Evolutionary conservation across 306 rosid species (phyloP).

Genomic region (Vigna nakashimae): DNA sequence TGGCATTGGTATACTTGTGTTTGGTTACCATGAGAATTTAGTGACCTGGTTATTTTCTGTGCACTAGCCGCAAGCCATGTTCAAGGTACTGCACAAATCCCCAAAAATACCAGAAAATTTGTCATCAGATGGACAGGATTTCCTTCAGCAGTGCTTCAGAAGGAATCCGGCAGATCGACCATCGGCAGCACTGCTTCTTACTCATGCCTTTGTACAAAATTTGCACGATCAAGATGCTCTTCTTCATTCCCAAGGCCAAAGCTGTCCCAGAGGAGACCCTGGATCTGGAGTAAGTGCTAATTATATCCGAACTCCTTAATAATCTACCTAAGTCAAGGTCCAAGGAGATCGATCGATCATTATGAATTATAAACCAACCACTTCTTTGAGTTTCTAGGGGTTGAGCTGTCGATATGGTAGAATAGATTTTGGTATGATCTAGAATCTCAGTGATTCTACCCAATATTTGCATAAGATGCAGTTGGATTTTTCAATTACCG

Average conservation of each 20-base stretch:
- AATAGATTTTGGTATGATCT: neutral
- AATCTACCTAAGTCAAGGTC: constrained; percentile 29
- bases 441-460: neutral
- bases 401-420: neutral
- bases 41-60: constrained; percentile 39
- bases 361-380: constrained; percentile 25
- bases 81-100: constrained; percentile 80
- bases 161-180: constrained; percentile 92
- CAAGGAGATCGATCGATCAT: constrained; percentile 26
- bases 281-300: constrained; percentile 59
- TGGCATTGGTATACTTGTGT: neutral
- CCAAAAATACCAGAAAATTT: constrained; percentile 80
- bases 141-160: constrained; percentile 80
- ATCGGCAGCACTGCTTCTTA: constrained; percentile 70
- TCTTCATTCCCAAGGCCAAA: constrained; percentile 40
- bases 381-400: constrained; percentile 12
- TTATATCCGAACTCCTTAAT: constrained; percentile 12
- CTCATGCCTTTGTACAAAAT: constrained; percentile 76
- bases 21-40: constrained; percentile 25
- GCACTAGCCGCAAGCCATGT: constrained; percentile 94
- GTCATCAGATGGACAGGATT: constrained; percentile 82
- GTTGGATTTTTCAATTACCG: neutral
- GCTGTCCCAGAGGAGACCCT: constrained; percentile 49
- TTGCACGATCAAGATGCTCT: constrained; percentile 57
- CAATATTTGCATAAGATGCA: neutral